Evolutionary conservation across 2,329 filamentous ascomycete species (phyloP).

Genomic region (Colletotrichum graminicola): DNA sequence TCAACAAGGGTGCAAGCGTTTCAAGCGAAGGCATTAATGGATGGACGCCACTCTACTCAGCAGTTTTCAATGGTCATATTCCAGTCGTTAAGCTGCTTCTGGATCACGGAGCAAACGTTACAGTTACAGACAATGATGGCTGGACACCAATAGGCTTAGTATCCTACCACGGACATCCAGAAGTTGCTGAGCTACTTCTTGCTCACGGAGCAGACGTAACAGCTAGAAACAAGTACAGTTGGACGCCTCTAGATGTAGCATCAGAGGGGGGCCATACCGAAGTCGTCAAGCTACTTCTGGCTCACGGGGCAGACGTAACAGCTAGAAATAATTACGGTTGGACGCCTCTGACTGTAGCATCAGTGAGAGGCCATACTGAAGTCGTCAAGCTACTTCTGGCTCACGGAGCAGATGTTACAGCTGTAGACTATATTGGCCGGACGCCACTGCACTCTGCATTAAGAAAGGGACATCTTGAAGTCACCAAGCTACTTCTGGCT

Average conservation of each 20-base stretch:
- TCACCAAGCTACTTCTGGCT: conserved; percentile 28
- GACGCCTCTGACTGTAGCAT: too few species aligned
- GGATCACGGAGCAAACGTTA: not conserved
- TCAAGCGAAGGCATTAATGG: not conserved
- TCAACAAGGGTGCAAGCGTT: not conserved
- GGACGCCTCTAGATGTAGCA: conserved; percentile 3
- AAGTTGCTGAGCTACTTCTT: conserved; percentile 30
- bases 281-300: too few species aligned
- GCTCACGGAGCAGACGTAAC: not conserved
- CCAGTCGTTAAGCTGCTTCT: not conserved
- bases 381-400: not conserved
- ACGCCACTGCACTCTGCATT: too few species aligned
- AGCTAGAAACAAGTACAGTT: not conserved
- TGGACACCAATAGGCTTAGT: too few species aligned
- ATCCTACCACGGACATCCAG: not conserved
- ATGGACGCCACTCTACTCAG: not conserved
- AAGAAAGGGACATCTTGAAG: not conserved
- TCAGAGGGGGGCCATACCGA: not conserved
- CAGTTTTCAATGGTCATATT: too few species aligned
- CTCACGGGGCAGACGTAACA: too few species aligned
- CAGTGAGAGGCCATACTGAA: not conserved
- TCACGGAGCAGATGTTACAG: not conserved
- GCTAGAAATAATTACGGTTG: too few species aligned
- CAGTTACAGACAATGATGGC: not conserved
- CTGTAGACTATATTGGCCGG: not conserved